phyloP scores from a whole-genome alignment of 1,284 basidiomycete genomes.

The Moniliophthora roreri region DNA sequence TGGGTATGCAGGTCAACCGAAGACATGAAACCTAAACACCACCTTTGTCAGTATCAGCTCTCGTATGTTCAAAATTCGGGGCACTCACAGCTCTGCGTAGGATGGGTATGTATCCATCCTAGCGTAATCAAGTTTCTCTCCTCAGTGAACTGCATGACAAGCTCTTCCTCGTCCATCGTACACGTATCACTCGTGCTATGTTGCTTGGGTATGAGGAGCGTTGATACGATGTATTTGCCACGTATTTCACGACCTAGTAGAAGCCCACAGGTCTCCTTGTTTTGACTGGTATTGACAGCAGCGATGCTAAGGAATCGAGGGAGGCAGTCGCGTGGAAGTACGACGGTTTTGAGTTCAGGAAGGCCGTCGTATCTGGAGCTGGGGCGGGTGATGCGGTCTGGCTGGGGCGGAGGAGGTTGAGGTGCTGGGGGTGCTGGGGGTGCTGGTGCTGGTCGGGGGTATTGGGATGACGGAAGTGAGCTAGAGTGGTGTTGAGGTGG shows the following conservation, averaged over 20 bases:
- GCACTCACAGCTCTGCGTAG: conserved; percentile 78
- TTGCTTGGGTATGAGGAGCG: conserved; percentile 81
- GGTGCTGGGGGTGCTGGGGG: conserved; percentile 26
- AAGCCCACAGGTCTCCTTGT: conserved; percentile 49
- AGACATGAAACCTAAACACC: conserved; percentile 73
- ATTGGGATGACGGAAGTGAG: conserved; percentile 23
- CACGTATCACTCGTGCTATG: conserved; percentile 85
- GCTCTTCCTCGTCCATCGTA: conserved; percentile 85
- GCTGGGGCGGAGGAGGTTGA: conserved; percentile 3
- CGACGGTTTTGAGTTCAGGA: conserved; percentile 54
- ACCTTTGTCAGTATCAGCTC: conserved; percentile 1
- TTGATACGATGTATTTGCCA: conserved; percentile 69
- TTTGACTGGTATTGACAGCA: conserved; percentile 43
- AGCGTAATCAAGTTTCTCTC: conserved; percentile 77
- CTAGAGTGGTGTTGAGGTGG: conserved; percentile 21
- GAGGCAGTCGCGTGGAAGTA: conserved; percentile 69
- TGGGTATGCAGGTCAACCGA: conserved; percentile 90
- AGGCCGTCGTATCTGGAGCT: conserved; percentile 19
- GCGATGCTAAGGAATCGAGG: conserved; percentile 71
- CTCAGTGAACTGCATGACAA: conserved; percentile 82
- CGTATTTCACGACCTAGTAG: conserved; percentile 55
- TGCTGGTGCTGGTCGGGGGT: conserved; percentile 24
- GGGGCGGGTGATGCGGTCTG: conserved; percentile 9
- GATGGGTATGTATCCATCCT: conserved; percentile 94
- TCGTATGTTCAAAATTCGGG: conserved; percentile 1